These are phyloP conservation scores for Fremontodendron californicum DNA, from an alignment of 345 rosid species.

Conservation along the genomic window DNA sequence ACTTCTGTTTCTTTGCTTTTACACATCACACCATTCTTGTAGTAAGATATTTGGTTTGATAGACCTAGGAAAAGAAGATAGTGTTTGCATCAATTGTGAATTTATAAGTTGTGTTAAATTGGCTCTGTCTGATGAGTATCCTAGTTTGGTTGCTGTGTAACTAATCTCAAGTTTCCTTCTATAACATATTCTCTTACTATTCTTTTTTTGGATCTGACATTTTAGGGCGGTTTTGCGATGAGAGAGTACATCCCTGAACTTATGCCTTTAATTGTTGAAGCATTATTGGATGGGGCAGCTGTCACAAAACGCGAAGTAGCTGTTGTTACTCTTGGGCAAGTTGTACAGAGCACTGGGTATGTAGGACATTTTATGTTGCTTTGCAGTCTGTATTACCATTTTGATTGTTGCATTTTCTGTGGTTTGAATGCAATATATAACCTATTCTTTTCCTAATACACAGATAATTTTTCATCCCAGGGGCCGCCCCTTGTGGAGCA, in stretches of 20 bases:
- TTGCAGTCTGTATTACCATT: neutral
- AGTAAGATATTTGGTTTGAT: neutral
- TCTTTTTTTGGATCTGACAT: slow-evolving; percentile 19
- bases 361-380: slow-evolving; percentile 20
- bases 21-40: neutral
- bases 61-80: neutral
- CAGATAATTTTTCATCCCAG: neutral
- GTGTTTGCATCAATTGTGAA: neutral
- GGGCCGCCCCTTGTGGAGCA: neutral
- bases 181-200: neutral
- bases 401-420: neutral
- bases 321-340: slow-evolving; percentile 96
- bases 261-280: slow-evolving; percentile 97
- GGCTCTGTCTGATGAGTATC: neutral
- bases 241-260: slow-evolving; percentile 84
- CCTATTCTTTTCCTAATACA: neutral
- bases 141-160: neutral
- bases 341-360: slow-evolving; percentile 75
- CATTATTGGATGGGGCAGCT: slow-evolving; percentile 95
- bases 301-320: slow-evolving; percentile 95
- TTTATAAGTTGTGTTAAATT: neutral
- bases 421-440: neutral
- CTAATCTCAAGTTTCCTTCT: neutral
- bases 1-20: slow-evolving; percentile 17
- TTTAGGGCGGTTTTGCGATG: slow-evolving; percentile 97